Conservation (phyloP, 108 stramenopile genomes). For the Discostella stelligeroides region DNA sequence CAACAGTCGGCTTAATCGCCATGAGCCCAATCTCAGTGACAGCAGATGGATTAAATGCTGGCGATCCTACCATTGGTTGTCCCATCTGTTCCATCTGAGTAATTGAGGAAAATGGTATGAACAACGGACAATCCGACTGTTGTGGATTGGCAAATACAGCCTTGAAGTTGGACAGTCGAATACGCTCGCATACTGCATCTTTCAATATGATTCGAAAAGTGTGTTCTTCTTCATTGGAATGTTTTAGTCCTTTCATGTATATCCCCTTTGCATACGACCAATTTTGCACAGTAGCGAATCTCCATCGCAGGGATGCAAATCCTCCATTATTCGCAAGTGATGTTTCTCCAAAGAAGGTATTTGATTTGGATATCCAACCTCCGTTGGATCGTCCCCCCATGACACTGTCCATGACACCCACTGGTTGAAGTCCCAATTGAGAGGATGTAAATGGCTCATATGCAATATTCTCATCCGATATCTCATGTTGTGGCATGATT, state of each 20-base stretch:
- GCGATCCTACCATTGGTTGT: constrained; percentile 32
- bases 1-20: constrained; percentile 67
- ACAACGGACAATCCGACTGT: constrained; percentile 23
- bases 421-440: constrained; percentile 43
- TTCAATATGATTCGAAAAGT: constrained; percentile 58
- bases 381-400: constrained; percentile 59
- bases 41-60: constrained; percentile 44
- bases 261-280: constrained; percentile 60
- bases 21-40: constrained; percentile 62
- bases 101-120: constrained; percentile 51
- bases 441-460: constrained; percentile 43
- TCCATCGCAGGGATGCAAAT: constrained; percentile 61
- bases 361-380: constrained; percentile 35
- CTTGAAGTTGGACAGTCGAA: constrained; percentile 54
- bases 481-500: constrained; percentile 23
- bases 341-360: constrained; percentile 49
- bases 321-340: constrained; percentile 61
- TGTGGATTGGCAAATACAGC: constrained; percentile 59
- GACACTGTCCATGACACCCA: constrained; percentile 54
- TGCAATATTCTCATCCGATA: not conserved
- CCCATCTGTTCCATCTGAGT: constrained; percentile 65
- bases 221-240: constrained; percentile 48
- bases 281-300: constrained; percentile 41
- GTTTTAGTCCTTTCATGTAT: constrained; percentile 43
- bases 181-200: constrained; percentile 52